Base-by-base conservation (phyloP, 257 asterid genomes). In the Catharanthus roseus region DNA sequence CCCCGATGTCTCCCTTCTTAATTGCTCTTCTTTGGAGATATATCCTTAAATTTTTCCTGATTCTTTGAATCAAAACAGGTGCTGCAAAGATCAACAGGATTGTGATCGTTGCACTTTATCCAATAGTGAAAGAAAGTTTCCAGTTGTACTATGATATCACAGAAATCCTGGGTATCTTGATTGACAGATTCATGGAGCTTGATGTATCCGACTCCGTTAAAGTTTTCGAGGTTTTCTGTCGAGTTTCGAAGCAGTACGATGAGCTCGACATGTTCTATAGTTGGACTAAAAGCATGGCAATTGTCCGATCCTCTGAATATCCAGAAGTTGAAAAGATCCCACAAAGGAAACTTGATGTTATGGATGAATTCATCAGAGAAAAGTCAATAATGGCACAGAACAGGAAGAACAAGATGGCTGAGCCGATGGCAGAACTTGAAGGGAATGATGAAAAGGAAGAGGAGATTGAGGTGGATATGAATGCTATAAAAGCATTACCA, bases 141-240 rank as follows among this genome's bases (percentile, higher is more conserved):
- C 89, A 82, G 66, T 77, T 95, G 10, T 85, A 83, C 73, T 82
- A 88, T 42, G 91, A 86, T 76, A 85, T 92, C 56, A 79, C 93
- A 3, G 99, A 95, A 71, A 85, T 87, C 18, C 51, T 90, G 76
- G 90, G 86, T 0, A 73, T 86, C 65, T 71, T 91, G 77, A 84
- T 92, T 42, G 96, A 92, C 68, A 83, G 91, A 28, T 95, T 95
- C 84, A 87, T 88, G 90, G 83, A 90, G 85, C 95, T 95, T 13
- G 88, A 90, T 9, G 51, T 88, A 6, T 85, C 92, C 0, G 87
- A 87, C 57, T 88, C 96, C 77, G 76, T 79, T 0, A 88, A 80
- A 50, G 92, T 88, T 29, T 83, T 82, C n/a, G 96, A 91, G 51
- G 74, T 88, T 65, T 88, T 95, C 83, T 83, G 78, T 31, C 92